These are phyloP conservation scores for Xylaria sp. DNA, from an alignment of 2,329 filamentous ascomycete species.

Conservation along the genomic window DNA sequence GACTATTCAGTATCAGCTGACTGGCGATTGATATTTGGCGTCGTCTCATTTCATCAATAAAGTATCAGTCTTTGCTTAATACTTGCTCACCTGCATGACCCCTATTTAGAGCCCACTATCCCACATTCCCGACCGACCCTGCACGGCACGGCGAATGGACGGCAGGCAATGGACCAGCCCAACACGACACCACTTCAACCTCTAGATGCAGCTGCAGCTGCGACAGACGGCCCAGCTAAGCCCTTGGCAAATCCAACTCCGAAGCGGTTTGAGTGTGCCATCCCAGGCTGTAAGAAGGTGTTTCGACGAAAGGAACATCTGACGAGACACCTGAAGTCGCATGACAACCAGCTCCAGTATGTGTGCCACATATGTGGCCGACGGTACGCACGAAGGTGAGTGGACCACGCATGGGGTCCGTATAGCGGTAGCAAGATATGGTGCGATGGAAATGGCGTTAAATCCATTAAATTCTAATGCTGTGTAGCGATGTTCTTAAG, in stretches of 20 bases:
- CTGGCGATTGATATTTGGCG: background rate
- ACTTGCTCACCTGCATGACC: background rate
- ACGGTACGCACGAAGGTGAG: constrained; percentile 43
- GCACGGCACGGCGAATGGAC: background rate
- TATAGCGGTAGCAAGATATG: too few relatives aligned
- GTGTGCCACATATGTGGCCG: constrained; percentile 43
- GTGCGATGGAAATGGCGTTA: background rate
- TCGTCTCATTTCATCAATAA: constrained; percentile 1
- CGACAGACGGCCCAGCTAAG: constrained; percentile 15
- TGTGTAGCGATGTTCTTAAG: constrained; percentile 42
- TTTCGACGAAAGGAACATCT: constrained; percentile 45
- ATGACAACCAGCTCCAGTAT: constrained; percentile 41
- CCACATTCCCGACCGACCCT: constrained; percentile 28
- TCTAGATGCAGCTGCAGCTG: background rate
- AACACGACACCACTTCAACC: background rate
- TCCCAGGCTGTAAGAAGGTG: constrained; percentile 40
- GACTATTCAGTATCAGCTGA: background rate
- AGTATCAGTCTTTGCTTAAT: background rate
- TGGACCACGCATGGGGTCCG: background rate
- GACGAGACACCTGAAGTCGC: constrained; percentile 43
- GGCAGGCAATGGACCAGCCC: constrained; percentile 17
- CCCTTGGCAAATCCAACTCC: constrained; percentile 29
- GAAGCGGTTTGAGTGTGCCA: constrained; percentile 38
- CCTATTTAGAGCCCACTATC: constrained; percentile 6
- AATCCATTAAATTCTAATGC: constrained; percentile 9